Conservation (phyloP, 306 rosid genomes). For the Rosa lucieae region DNA sequence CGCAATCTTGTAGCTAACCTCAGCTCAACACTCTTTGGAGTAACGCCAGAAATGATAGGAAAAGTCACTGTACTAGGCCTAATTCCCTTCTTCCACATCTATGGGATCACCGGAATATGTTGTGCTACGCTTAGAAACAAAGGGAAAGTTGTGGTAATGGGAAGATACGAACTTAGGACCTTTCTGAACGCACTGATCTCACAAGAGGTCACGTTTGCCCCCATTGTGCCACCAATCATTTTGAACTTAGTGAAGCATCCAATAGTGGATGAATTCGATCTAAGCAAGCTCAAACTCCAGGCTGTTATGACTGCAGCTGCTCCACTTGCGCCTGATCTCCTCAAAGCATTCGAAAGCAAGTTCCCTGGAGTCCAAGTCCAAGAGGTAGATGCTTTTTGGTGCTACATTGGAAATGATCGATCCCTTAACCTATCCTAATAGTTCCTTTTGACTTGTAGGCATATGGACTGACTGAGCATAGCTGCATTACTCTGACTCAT, state of each 20-base stretch:
- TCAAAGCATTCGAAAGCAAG: conserved; percentile 63
- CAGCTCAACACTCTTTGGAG: conserved; percentile 72
- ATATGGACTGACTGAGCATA: conserved; percentile 92
- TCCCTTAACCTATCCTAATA: not conserved
- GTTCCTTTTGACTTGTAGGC: conserved; percentile 48
- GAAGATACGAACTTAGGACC: conserved; percentile 64
- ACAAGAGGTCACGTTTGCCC: conserved; percentile 81
- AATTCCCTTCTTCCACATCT: conserved; percentile 87
- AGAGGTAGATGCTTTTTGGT: conserved; percentile 44
- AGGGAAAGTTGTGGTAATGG: conserved; percentile 93
- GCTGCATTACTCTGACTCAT: conserved; percentile 85
- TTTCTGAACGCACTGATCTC: conserved; percentile 67
- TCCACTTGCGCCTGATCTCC: conserved; percentile 87
- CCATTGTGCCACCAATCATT: conserved; percentile 91
- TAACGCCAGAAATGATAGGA: conserved; percentile 61
- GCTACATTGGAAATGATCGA: not conserved
- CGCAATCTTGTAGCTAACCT: conserved; percentile 77
- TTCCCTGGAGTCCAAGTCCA: conserved; percentile 78
- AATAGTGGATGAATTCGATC: conserved; percentile 75
- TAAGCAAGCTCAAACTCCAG: conserved; percentile 71
- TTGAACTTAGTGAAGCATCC: conserved; percentile 81
- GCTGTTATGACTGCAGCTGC: conserved; percentile 93
- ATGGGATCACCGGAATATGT: conserved; percentile 93
- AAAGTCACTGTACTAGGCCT: conserved; percentile 69
- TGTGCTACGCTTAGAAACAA: conserved; percentile 78